A percentile compares a stretch with the other conserved stretches of the same genome.
These are phyloP conservation scores for Flaveria brownii DNA, from an alignment of 129 eudicot species.

Conservation along the genomic window DNA sequence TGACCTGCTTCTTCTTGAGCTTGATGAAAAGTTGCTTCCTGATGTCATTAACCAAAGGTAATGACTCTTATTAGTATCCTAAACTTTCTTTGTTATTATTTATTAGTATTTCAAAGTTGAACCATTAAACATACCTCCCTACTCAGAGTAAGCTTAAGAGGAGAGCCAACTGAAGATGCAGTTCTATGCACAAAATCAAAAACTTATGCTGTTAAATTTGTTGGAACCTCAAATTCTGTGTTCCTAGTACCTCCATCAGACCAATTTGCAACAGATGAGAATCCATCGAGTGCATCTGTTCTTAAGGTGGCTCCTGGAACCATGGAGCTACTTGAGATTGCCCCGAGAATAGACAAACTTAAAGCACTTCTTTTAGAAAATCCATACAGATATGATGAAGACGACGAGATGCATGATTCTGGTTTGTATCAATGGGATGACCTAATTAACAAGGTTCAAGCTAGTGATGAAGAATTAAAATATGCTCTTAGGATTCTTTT, in stretches of 20 bases:
- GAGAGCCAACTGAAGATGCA: constrained; percentile 88
- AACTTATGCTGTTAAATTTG: constrained; percentile 83
- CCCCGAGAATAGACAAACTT: constrained; percentile 83
- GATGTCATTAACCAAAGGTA: constrained; percentile 78
- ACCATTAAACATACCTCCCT: not conserved
- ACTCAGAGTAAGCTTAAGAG: constrained; percentile 73
- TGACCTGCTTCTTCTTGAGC: constrained; percentile 78
- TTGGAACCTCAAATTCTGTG: constrained; percentile 92
- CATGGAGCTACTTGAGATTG: constrained; percentile 86
- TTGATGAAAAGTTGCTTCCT: constrained; percentile 90
- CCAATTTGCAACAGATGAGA: constrained; percentile 30
- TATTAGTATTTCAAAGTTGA: not conserved
- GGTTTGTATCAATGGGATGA: constrained; percentile 76
- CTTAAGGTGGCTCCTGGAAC: constrained; percentile 79
- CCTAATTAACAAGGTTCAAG: constrained; percentile 71
- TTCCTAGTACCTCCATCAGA: constrained; percentile 79
- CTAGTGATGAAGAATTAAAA: constrained; percentile 78
- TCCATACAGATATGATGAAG: constrained; percentile 58
- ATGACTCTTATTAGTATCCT: not conserved
- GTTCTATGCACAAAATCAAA: constrained; percentile 88
- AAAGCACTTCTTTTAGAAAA: constrained; percentile 64
- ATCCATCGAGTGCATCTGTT: constrained; percentile 49
- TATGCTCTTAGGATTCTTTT: constrained; percentile 54
- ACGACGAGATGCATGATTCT: constrained; percentile 42
- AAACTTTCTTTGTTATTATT: not conserved